Evolutionary conservation across 2,329 filamentous ascomycete genomes (phyloP).

Genomic region (Epichloe amarillans): DNA sequence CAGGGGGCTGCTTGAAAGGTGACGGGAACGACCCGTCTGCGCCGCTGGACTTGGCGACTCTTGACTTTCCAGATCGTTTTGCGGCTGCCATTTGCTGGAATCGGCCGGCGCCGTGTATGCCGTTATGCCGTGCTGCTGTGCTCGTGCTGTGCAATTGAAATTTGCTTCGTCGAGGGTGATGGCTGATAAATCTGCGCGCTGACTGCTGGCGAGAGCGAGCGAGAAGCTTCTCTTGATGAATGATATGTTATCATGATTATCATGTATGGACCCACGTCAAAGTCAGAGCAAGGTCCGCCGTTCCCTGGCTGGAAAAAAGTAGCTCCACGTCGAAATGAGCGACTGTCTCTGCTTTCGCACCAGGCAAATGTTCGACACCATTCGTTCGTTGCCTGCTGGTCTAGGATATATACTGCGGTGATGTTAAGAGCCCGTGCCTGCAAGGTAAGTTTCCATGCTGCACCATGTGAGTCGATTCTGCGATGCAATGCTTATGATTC

Average conservation of each 20-base stretch:
- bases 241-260: no score
- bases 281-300: no score
- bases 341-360: neutral
- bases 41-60: slow-evolving; percentile 13
- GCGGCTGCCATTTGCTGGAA: slow-evolving; percentile 16
- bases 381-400: neutral
- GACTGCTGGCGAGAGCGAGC: no score
- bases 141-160: neutral
- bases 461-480: neutral
- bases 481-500: slow-evolving; percentile 1
- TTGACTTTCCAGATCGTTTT: slow-evolving; percentile 21
- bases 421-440: slow-evolving; percentile 31
- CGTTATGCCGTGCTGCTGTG: neutral
- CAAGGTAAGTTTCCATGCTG: slow-evolving; percentile 18
- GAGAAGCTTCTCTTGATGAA: no score
- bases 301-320: neutral
- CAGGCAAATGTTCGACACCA: neutral
- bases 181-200: neutral
- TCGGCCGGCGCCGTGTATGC: neutral
- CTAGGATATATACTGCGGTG: slow-evolving; percentile 10
- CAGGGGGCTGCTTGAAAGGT: slow-evolving; percentile 58
- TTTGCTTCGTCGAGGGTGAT: neutral
- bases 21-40: slow-evolving; percentile 31
- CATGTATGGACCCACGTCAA: no score
- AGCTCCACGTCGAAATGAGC: neutral